phyloP scores from a whole-genome alignment of 768 basidiomycete genomes.

The Serendipita sp. region DNA sequence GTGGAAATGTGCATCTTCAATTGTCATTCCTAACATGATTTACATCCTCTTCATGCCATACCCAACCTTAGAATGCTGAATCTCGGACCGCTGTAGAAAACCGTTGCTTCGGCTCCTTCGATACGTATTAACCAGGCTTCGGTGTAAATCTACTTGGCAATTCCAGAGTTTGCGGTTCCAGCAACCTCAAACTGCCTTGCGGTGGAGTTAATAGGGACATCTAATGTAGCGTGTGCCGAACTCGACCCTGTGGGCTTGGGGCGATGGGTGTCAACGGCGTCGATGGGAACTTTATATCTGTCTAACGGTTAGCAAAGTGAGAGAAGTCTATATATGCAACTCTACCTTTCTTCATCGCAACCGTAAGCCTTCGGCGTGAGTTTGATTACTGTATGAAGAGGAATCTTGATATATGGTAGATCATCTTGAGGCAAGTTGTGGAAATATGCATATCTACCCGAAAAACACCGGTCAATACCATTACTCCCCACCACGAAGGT shows the following conservation, averaged over 20 bases:
- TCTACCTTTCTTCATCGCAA: conserved; percentile 85
- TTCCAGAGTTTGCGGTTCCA: too few relatives aligned
- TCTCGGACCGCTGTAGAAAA: too few relatives aligned
- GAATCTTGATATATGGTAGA: conserved; percentile 95
- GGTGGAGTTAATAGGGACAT: conserved; percentile 13
- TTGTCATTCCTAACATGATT: too few relatives aligned
- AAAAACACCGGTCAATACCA: neutral
- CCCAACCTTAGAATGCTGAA: too few relatives aligned
- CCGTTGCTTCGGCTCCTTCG: too few relatives aligned
- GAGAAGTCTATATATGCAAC: neutral
- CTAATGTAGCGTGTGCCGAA: conserved; percentile 4
- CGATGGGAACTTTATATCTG: conserved; percentile 79
- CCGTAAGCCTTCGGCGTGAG: conserved; percentile 96
- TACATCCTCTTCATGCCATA: too few relatives aligned
- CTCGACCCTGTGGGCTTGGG: conserved; percentile 28
- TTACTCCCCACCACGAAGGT: neutral
- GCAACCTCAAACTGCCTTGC: conserved; percentile 19
- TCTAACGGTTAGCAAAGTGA: neutral
- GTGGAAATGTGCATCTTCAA: too few relatives aligned
- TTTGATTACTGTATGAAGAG: conserved; percentile 94
- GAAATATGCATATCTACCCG: conserved; percentile 83
- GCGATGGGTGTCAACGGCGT: conserved; percentile 87
- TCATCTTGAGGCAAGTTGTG: conserved; percentile 81
- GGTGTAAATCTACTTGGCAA: too few relatives aligned
- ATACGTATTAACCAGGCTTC: too few relatives aligned